phyloP scores from a whole-genome alignment of 257 asterid species.

The Solanum habrochaites region DNA sequence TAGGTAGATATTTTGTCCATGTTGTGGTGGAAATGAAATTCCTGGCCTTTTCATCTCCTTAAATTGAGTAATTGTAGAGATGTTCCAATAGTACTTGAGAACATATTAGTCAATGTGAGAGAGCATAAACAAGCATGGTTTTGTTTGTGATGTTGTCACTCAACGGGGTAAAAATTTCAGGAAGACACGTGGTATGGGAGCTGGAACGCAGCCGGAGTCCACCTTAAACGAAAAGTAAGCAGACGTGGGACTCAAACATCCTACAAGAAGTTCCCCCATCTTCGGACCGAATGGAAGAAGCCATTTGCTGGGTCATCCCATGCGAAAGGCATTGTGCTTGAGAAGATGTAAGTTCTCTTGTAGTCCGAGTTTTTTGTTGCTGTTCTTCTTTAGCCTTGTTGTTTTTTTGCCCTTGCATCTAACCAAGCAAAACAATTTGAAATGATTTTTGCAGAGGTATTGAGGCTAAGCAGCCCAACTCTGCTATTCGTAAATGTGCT shows the following conservation, averaged over 20 bases:
- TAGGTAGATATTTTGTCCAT: background rate
- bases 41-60: background rate
- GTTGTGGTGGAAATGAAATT: background rate
- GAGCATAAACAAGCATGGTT: background rate
- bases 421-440: background rate
- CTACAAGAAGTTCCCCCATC: conserved; percentile 13
- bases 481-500: conserved; percentile 16
- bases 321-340: conserved; percentile 15
- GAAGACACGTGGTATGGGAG: conserved; percentile 19
- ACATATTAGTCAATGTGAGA: background rate
- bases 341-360: conserved; percentile 1
- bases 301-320: conserved; percentile 17
- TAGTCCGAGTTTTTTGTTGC: accelerated
- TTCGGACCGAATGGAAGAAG: conserved; percentile 12
- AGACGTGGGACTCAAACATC: conserved; percentile 10
- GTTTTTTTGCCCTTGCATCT: background rate
- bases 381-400: background rate
- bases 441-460: conserved; percentile 3
- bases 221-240: conserved; percentile 8
- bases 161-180: background rate
- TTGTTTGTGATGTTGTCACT: background rate
- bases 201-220: conserved; percentile 11
- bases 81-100: background rate
- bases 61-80: background rate
- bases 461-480: conserved; percentile 16